Percentiles rank a stretch among this genome's conserved stretches.
Evolutionary conservation across 2,329 filamentous ascomycete genomes (phyloP).

Genomic region (Fusarium sp.): DNA sequence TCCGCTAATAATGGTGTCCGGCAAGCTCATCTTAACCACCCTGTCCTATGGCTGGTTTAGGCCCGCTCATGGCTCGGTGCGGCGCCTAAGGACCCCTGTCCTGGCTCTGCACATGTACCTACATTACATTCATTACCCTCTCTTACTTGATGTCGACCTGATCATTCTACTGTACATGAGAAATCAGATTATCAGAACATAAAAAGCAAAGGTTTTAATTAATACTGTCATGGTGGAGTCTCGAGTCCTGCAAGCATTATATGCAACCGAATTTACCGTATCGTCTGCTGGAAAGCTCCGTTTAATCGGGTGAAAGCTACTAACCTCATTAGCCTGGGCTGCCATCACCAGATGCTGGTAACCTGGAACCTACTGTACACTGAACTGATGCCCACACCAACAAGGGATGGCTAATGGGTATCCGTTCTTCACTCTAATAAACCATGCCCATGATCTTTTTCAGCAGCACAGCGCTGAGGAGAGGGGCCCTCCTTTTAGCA

Average conservation of each 20-base stretch:
- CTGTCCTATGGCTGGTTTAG: constrained; percentile 37
- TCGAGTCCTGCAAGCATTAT: neutral
- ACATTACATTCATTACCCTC: constrained; percentile 17
- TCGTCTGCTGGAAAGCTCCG: neutral
- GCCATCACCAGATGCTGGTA: constrained; percentile 6
- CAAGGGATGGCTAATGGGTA: constrained; percentile 28
- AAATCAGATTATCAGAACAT: constrained; percentile 25
- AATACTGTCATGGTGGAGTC: neutral
- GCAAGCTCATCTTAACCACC: constrained; percentile 49
- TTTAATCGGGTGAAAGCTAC: neutral
- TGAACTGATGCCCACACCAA: constrained; percentile 24
- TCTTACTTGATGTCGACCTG: constrained; percentile 4
- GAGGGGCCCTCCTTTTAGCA: constrained; percentile 17
- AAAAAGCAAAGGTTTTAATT: neutral
- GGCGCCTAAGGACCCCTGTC: constrained; percentile 43
- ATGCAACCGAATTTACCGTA: neutral
- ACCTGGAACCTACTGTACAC: neutral
- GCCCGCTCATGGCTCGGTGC: constrained; percentile 41
- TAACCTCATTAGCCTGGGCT: neutral
- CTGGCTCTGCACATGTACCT: constrained; percentile 20
- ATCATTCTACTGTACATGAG: constrained; percentile 1
- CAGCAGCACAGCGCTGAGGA: constrained; percentile 10
- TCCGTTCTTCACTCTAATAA: constrained; percentile 11
- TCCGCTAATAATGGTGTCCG: constrained; percentile 49
- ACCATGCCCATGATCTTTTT: constrained; percentile 29